Evolutionary conservation across 345 rosid genomes (phyloP).

Genomic region (Arabidopsis suecica): DNA sequence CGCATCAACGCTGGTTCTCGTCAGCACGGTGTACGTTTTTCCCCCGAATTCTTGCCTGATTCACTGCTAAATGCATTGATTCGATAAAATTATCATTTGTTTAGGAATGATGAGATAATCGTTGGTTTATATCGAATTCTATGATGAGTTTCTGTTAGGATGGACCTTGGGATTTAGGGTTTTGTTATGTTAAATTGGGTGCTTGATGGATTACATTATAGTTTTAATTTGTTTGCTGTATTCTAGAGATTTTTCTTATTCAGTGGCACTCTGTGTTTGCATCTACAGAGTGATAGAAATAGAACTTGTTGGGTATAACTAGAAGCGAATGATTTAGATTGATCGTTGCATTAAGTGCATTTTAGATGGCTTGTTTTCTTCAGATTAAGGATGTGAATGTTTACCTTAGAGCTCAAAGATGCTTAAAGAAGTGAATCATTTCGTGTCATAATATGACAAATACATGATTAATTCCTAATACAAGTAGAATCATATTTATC

Average conservation of each 20-base stretch:
- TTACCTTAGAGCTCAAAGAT: background rate
- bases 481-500: background rate
- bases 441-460: background rate
- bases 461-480: background rate
- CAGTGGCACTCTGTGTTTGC: constrained; percentile 6
- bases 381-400: background rate
- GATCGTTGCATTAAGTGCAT: background rate
- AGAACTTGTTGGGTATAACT: background rate
- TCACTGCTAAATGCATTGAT: constrained; percentile 5
- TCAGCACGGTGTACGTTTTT: constrained; percentile 69
- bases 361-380: background rate
- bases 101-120: constrained; percentile 13
- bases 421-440: background rate
- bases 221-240: background rate
- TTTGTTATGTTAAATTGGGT: background rate
- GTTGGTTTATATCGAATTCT: background rate
- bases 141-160: background rate
- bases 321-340: background rate
- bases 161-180: constrained; percentile 1
- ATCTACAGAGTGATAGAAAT: background rate
- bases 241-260: background rate
- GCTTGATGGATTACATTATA: background rate
- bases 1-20: constrained; percentile 94
- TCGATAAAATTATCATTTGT: background rate
- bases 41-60: background rate